Percentiles rank a stretch among this genome's conserved stretches.
Conservation (phyloP, 768 basidiomycete species). For the Leccinum longicurvipes region DNA sequence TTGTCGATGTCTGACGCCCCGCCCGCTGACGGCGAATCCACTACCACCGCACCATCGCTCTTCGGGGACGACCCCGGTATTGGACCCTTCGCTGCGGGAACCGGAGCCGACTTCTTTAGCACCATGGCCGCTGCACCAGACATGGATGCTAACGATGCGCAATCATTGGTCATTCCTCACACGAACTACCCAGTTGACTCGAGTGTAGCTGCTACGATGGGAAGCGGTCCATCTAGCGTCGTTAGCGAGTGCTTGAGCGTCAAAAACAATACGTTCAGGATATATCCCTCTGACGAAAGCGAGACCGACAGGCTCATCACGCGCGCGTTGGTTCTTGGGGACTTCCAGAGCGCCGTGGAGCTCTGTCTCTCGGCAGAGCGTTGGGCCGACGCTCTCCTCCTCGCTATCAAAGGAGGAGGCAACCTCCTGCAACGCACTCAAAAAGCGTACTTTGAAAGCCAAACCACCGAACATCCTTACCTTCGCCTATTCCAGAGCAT, state of each 20-base stretch:
- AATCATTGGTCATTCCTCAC: constrained; percentile 66
- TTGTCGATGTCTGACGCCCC: constrained; percentile 66
- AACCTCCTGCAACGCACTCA: constrained; percentile 86
- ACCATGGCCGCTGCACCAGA: constrained; percentile 59
- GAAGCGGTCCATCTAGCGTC: constrained; percentile 84
- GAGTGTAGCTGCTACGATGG: constrained; percentile 91
- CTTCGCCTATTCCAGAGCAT: constrained; percentile 94
- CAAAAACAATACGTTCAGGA: constrained; percentile 83
- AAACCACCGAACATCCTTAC: constrained; percentile 74
- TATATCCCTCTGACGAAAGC: constrained; percentile 84
- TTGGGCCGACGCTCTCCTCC: constrained; percentile 91
- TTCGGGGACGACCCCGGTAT: constrained; percentile 75
- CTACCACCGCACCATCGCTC: constrained; percentile 81
- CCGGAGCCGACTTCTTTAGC: constrained; percentile 85
- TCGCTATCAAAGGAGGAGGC: constrained; percentile 87
- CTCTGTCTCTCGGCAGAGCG: constrained; percentile 86
- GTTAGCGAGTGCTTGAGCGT: constrained; percentile 44
- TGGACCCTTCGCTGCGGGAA: constrained; percentile 52
- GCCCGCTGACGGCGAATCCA: constrained; percentile 69
- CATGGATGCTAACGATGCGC: constrained; percentile 32
- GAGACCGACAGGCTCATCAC: constrained; percentile 88
- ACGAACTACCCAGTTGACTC: constrained; percentile 79
- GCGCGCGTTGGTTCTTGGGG: constrained; percentile 92
- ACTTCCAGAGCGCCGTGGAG: constrained; percentile 89
- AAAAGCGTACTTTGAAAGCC: constrained; percentile 87